These are phyloP conservation scores for Penicillium canescens DNA, from an alignment of 495 filamentous ascomycete genomes.

Conservation along the genomic window DNA sequence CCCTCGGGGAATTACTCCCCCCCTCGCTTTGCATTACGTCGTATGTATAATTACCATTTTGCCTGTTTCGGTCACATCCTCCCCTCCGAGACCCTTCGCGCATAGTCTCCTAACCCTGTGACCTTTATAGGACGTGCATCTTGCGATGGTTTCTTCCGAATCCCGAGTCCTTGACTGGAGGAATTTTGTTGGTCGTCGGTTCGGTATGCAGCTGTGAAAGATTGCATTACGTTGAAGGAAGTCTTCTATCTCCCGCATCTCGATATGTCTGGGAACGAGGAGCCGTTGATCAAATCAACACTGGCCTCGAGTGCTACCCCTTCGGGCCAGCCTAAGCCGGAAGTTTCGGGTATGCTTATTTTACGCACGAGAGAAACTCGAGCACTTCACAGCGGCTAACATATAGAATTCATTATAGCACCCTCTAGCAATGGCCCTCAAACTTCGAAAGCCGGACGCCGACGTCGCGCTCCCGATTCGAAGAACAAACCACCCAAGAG, in stretches of 20 bases:
- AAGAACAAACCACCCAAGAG: constrained; percentile 25
- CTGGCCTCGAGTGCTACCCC: constrained; percentile 1
- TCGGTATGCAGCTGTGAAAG: constrained; percentile 28
- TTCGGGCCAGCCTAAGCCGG: constrained; percentile 3
- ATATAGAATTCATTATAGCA: constrained; percentile 8
- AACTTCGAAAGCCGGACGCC: constrained; percentile 23
- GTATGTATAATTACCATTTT: constrained; percentile 4
- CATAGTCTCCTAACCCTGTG: not conserved
- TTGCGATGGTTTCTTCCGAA: constrained; percentile 29
- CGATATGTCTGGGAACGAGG: constrained; percentile 33
- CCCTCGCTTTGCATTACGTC: constrained; percentile 4
- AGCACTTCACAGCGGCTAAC: too few relatives aligned
- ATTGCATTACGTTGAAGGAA: constrained; percentile 10
- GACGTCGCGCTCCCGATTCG: constrained; percentile 21
- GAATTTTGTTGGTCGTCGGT: constrained; percentile 23
- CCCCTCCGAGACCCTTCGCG: not conserved
- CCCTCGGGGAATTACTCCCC: constrained; percentile 3
- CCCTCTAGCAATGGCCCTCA: constrained; percentile 19
- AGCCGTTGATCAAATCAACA: constrained; percentile 8
- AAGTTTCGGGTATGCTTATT: constrained; percentile 17
- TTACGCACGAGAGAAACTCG: not conserved
- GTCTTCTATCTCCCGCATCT: constrained; percentile 5
- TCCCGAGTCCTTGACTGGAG: constrained; percentile 20
- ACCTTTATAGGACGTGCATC: constrained; percentile 5
- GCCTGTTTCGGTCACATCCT: not conserved